Percentiles rank a stretch among this genome's conserved stretches.
Conservation (phyloP, 179 eudicot genomes). For the Patellifolia procumbens region DNA sequence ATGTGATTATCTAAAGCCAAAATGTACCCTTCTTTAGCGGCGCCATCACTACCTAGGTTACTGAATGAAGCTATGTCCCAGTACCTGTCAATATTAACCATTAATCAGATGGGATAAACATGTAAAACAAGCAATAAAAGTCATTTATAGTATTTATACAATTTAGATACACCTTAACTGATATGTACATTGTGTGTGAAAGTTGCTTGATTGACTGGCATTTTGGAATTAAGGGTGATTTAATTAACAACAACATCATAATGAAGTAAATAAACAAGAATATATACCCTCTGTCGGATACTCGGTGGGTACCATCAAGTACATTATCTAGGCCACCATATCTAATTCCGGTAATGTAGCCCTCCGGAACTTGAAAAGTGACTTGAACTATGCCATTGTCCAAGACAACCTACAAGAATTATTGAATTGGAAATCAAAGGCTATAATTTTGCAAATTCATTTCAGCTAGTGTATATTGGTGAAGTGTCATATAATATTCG, state of each 20-base stretch:
- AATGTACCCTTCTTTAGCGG: constrained; percentile 24
- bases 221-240: not conserved
- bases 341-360: constrained; percentile 54
- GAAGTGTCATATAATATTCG: too few species aligned
- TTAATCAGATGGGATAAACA: not conserved
- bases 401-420: constrained; percentile 52
- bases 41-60: constrained; percentile 5
- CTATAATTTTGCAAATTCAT: too few species aligned
- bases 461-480: too few species aligned
- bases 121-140: not conserved
- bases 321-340: constrained; percentile 69
- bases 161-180: too few species aligned
- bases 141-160: too few species aligned
- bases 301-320: constrained; percentile 49
- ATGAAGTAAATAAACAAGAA: not conserved
- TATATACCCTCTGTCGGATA: constrained; percentile 60
- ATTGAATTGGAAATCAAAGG: too few species aligned
- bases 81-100: constrained; percentile 35
- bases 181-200: too few species aligned
- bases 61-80: constrained; percentile 59
- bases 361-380: constrained; percentile 61
- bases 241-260: too few species aligned
- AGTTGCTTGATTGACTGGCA: too few species aligned
- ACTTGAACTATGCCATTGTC: constrained; percentile 78
- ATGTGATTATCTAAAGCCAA: not conserved